Percentiles rank a stretch among this genome's conserved stretches.
phyloP scores from a whole-genome alignment of 345 rosid species.

The Citrus hindsii region DNA sequence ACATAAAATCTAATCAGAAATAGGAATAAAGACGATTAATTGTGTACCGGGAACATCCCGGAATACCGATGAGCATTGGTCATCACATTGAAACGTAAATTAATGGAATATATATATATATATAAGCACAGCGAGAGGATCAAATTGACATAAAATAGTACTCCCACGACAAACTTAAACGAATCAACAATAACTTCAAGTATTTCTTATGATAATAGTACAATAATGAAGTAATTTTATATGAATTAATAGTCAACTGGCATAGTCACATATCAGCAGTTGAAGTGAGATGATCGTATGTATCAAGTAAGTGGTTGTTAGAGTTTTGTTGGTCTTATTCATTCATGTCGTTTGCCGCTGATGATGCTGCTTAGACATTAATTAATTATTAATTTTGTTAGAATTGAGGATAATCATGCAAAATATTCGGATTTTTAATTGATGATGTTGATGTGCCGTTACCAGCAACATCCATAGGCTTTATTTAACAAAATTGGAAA shows the following conservation, averaged over 20 bases:
- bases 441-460: neutral
- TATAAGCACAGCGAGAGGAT: neutral
- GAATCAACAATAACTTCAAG: neutral
- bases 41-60: neutral
- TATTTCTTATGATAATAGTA: neutral
- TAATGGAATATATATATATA: neutral
- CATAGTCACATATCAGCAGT: neutral
- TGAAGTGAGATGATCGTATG: neutral
- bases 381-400: neutral
- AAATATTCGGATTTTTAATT: neutral
- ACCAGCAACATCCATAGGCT: neutral
- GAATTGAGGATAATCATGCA: slow-evolving; percentile 6
- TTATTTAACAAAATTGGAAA: neutral
- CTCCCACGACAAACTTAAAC: neutral
- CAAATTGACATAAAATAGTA: neutral
- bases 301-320: slow-evolving; percentile 1
- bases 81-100: neutral
- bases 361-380: neutral
- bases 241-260: neutral
- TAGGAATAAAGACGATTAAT: neutral
- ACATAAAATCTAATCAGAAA: too few relatives aligned
- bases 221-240: neutral
- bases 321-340: slow-evolving; percentile 13
- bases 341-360: slow-evolving; percentile 2
- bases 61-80: neutral